Percentiles rank a stretch among this genome's conserved stretches.
Conservation (phyloP, 164 flowering plant species). For the Aristolochia californica region DNA sequence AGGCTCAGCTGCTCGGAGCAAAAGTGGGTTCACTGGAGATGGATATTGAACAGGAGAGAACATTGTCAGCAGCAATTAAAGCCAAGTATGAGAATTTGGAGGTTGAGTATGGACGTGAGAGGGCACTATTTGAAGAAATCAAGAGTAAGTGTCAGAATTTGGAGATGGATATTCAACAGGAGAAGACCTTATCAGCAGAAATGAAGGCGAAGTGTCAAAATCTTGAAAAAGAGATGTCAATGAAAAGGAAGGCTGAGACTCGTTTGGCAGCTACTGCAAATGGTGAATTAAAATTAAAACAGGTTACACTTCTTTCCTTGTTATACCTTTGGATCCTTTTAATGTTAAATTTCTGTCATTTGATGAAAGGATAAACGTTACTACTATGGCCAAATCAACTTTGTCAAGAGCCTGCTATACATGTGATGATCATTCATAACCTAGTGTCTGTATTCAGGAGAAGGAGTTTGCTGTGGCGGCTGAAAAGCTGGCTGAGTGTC, state of each 20-base stretch:
- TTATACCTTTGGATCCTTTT: neutral
- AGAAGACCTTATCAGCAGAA: constrained; percentile 37
- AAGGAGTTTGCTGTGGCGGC: constrained; percentile 65
- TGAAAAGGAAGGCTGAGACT: constrained; percentile 28
- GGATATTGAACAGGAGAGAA: constrained; percentile 39
- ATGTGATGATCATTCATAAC: too few relatives aligned
- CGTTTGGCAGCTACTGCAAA: constrained; percentile 21
- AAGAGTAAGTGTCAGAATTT: constrained; percentile 28
- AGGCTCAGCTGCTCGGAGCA: constrained; percentile 28
- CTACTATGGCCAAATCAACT: too few relatives aligned
- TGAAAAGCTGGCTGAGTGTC: constrained; percentile 81
- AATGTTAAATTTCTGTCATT: neutral
- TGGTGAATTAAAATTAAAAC: constrained; percentile 46
- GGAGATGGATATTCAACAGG: constrained; percentile 44
- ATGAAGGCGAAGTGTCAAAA: constrained; percentile 28
- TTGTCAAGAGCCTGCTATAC: too few relatives aligned
- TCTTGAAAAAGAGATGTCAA: constrained; percentile 45
- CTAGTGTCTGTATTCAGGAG: constrained; percentile 41
- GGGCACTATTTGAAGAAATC: constrained; percentile 27
- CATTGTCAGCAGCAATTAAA: constrained; percentile 27
- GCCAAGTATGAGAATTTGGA: constrained; percentile 41
- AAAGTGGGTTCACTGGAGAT: constrained; percentile 39
- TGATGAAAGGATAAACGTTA: too few relatives aligned
- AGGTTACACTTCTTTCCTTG: constrained; percentile 25
- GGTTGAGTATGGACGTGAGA: constrained; percentile 48